These are phyloP conservation scores for Nigrospora osmanthi DNA, from an alignment of 2,329 filamentous ascomycete genomes.

Conservation along the genomic window DNA sequence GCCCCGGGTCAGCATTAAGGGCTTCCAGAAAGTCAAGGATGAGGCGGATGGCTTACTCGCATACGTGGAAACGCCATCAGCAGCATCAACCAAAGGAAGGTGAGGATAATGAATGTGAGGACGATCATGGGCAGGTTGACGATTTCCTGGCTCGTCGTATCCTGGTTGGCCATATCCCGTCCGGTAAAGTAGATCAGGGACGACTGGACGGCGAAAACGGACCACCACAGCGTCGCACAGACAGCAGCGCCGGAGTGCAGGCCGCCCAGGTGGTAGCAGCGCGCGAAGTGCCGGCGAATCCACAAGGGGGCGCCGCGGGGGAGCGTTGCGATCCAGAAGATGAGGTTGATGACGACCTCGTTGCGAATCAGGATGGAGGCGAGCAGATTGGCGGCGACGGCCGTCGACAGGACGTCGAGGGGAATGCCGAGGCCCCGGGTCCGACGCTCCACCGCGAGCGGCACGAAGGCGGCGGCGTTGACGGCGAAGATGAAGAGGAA, in stretches of 20 bases:
- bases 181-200: conserved; percentile 18
- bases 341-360: conserved; percentile 47
- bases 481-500: not conserved
- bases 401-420: conserved; percentile 11
- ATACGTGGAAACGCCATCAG: conserved; percentile 56
- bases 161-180: conserved; percentile 9
- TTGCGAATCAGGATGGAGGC: conserved; percentile 44
- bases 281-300: conserved; percentile 38
- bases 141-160: too few species aligned
- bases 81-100: conserved; percentile 54
- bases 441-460: conserved; percentile 33
- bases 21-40: too few species aligned
- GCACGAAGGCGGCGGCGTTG: conserved; percentile 11
- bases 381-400: conserved; percentile 41
- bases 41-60: too few species aligned
- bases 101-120: conserved; percentile 47
- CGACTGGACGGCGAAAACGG: conserved; percentile 24
- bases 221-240: conserved; percentile 41
- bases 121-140: conserved; percentile 22
- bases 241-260: conserved; percentile 43
- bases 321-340: conserved; percentile 37
- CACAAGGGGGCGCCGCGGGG: conserved; percentile 37
- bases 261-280: conserved; percentile 46
- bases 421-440: conserved; percentile 20
- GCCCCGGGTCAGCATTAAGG: too few species aligned